phyloP scores from a whole-genome alignment of 2,329 filamentous ascomycete species.

The Cercospora brassicicola region DNA sequence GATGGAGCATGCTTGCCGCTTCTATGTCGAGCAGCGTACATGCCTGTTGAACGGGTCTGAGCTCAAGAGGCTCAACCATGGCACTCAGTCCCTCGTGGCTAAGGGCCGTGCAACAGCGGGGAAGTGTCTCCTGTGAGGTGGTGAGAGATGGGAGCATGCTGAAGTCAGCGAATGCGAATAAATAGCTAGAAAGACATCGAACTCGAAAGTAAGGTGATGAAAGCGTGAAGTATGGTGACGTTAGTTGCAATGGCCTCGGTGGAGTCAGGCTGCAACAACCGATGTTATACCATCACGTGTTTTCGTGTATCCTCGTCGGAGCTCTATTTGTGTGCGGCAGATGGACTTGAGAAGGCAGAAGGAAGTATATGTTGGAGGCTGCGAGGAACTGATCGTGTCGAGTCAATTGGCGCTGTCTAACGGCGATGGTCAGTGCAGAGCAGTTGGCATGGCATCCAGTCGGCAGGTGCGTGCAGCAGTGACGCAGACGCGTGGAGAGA shows the following conservation, averaged over 20 bases:
- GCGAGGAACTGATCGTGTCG: neutral
- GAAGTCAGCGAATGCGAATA: neutral
- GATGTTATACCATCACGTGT: neutral
- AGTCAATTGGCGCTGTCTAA: neutral
- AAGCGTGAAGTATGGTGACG: neutral
- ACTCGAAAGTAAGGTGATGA: neutral
- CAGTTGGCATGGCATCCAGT: neutral
- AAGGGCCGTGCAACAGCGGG: neutral
- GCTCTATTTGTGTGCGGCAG: neutral
- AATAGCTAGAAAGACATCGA: neutral
- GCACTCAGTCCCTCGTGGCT: neutral
- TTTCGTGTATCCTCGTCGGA: neutral
- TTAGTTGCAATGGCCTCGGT: neutral
- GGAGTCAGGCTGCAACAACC: neutral
- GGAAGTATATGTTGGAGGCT: neutral
- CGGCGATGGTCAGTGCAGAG: neutral
- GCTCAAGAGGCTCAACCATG: neutral
- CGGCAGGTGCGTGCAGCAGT: neutral
- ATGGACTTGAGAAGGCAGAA: neutral
- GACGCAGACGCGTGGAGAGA: slow-evolving; percentile 3
- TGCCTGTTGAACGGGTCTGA: neutral
- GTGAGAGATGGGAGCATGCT: neutral
- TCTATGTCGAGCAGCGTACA: neutral
- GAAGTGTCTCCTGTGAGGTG: neutral
- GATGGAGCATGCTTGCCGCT: neutral